Evolutionary conservation across 495 filamentous ascomycete genomes (phyloP), one percentile per base, ranked within the genome.

Genomic region (Penicillium macrosclerotiorum): DNA sequence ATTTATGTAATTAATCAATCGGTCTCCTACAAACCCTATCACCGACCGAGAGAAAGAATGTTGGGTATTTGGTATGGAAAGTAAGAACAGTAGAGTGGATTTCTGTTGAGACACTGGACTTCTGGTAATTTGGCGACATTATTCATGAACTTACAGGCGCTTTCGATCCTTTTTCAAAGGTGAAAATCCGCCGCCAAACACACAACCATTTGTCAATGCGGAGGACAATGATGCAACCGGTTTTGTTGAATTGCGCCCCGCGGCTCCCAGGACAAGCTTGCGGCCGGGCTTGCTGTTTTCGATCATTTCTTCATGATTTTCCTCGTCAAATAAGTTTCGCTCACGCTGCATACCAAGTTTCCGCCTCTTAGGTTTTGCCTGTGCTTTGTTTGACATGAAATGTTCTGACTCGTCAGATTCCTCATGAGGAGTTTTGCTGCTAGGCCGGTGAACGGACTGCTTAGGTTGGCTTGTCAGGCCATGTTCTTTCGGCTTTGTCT

Each of bases 131-230:
- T 29, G 14, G 34, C 9, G 8, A 17, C 13, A 31, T 5, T 1
- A 42, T 27, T 41, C 12, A 3, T 41, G 11, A 5, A 16, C 22
- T 52, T 36, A 52, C 11, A 46, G 29, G 42, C 71, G 69, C 60
- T 78, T 85, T 54, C 80, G 81, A 51, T 93, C 84, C 66, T 77
- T 81, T 71, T 96, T 96, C 43, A 96, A 64, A 5, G 90, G 90
- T 27, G 84, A 89, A 62, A 96, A 94, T 19, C 70, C 66, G 40
- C 68, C 59, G 16, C 59, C 64, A 36, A 64, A 63, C n/a, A 52
- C 55, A 11, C 58, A 49, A 13, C 24, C 39, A 17, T 45, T 50
- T 27, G 38, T 42, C 20, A 31, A 22, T 49, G 42, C 35, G 27
- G 45, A 37, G 48, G 60, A 52, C 51, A 59, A 26, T 24, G 46